Evolutionary conservation across 2,329 filamentous ascomycete genomes (phyloP), one percentile per base, ranked within the genome.

Genomic region (Phialophora tarda): DNA sequence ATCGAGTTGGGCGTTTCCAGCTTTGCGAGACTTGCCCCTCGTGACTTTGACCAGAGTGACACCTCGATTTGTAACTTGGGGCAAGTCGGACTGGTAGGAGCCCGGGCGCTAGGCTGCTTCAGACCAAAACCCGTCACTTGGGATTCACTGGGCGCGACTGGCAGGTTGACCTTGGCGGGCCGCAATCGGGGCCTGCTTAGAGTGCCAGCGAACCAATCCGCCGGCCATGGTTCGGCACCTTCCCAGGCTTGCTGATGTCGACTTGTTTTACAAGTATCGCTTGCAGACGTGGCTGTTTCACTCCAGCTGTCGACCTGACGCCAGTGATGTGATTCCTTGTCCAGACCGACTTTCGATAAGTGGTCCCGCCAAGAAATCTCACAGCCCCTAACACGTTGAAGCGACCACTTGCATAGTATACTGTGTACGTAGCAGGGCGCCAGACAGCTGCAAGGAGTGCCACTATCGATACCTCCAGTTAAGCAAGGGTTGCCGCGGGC

Each of bases 331-430:
- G 38, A 44, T 44, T 44, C 14, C 14, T 44, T 44, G 38, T 44
- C 34, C 34, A 47, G 55, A 47, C 30, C 55, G 12, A 62, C 60
- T 48, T 62, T 62, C 44, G 26, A 62, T 56, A 30, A 26, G 10
- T 23, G 21, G 24, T 24, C 30, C 21, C 14, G 26, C 34, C 32
- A 50, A 60, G 41, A 17, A 51, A 41, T 30, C 28, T 26, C 14
- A 11, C 26, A 24, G 21, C 12, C 28, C 24, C 6, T 24, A n/a
- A 38, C 53, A 55, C 28, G 53, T 55, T 34, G 28, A 6, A n/a
- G 53, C 26, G 28, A n/a, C 38, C 38, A 17, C 11, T 14, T 28
- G 8, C 30, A 30, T 30, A 30, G 14, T 14, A 28, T 23, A 6
- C 23, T 28, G 50, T 28, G 17, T 32, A n/a, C 7, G 17, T 32